phyloP scores from a whole-genome alignment of 2,329 filamentous ascomycete genomes.

The Cyphellophora attinorum region DNA sequence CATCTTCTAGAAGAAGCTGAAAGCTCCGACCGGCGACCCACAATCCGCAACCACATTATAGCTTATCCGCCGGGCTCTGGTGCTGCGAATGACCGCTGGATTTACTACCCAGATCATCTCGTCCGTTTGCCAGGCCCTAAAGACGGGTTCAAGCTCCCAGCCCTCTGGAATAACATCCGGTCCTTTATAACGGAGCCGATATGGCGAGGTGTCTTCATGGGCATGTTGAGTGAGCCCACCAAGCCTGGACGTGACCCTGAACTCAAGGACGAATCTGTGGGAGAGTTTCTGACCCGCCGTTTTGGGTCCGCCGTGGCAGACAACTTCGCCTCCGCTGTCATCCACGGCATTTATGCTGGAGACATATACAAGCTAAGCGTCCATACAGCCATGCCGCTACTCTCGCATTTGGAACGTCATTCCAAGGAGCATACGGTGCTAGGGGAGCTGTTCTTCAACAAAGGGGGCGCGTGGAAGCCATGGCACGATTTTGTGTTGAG shows the following conservation, averaged over 20 bases:
- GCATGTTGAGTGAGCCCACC: constrained; percentile 23
- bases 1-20: too few relatives aligned
- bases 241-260: constrained; percentile 19
- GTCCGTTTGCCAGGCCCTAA: constrained; percentile 53
- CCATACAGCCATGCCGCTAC: constrained; percentile 48
- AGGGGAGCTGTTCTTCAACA: too few relatives aligned
- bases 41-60: too few relatives aligned
- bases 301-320: constrained; percentile 50
- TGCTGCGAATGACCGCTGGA: constrained; percentile 65
- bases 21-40: too few relatives aligned
- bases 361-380: constrained; percentile 74
- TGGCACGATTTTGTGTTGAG: too few relatives aligned
- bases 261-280: constrained; percentile 60
- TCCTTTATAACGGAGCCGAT: constrained; percentile 41
- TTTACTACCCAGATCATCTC: constrained; percentile 82
- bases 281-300: constrained; percentile 51
- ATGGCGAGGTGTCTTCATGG: constrained; percentile 38
- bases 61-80: too few relatives aligned
- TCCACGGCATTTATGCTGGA: constrained; percentile 89
- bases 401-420: constrained; percentile 38
- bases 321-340: constrained; percentile 62
- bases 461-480: too few relatives aligned
- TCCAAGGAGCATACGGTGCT: too few relatives aligned
- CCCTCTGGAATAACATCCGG: too few relatives aligned
- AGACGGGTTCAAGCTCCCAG: too few relatives aligned